Evolutionary conservation across 306 rosid genomes (phyloP).

Genomic region (Phaseolus lunatus): DNA sequence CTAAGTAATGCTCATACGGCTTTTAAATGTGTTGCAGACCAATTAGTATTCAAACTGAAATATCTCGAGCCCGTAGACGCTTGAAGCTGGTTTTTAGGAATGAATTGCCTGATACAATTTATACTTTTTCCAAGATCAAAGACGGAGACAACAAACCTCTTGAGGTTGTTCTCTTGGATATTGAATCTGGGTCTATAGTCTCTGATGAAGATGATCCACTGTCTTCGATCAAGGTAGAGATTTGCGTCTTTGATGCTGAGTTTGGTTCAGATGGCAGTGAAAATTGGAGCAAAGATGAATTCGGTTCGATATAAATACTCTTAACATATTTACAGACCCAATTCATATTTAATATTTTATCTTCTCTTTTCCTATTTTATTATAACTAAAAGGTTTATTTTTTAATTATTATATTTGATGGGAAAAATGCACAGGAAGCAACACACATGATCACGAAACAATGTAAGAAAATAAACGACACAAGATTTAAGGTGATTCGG

Average conservation of each 20-base stretch:
- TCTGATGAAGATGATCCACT: constrained; percentile 48
- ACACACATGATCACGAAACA: no score
- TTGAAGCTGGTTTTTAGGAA: constrained; percentile 50
- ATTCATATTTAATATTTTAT: no score
- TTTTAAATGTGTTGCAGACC: neutral
- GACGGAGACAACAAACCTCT: constrained; percentile 30
- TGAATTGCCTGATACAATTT: constrained; percentile 38
- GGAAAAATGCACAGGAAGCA: no score
- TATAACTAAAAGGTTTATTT: no score
- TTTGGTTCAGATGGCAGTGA: constrained; percentile 45
- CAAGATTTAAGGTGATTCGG: no score
- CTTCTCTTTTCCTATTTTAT: no score
- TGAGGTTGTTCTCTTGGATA: constrained; percentile 48
- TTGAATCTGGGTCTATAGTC: constrained; percentile 40
- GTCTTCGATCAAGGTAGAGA: constrained; percentile 49
- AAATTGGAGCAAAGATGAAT: constrained; percentile 56
- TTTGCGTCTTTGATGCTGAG: constrained; percentile 52
- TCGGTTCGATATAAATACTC: no score
- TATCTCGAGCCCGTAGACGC: neutral
- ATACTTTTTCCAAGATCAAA: constrained; percentile 39
- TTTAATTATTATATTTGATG: no score
- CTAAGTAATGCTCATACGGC: neutral
- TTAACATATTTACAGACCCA: no score
- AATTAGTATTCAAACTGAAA: neutral
- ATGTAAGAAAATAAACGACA: no score